Evolutionary conservation across 345 rosid genomes (phyloP).

Genomic region (Linum tenue): DNA sequence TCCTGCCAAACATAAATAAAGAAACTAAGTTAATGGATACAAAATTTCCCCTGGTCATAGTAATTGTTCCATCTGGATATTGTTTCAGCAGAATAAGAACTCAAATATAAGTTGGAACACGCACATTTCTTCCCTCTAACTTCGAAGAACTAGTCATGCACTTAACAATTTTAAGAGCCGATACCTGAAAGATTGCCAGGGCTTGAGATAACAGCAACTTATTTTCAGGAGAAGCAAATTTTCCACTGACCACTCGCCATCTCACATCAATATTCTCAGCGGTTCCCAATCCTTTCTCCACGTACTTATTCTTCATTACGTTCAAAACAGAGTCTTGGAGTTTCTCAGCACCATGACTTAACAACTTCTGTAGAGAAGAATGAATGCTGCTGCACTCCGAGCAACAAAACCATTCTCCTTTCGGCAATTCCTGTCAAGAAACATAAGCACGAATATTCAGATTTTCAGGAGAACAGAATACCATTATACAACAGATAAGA

Average conservation of each 20-base stretch:
- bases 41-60: background rate
- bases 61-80: too few species aligned
- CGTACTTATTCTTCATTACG: conserved; percentile 37
- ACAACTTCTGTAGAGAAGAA: conserved; percentile 43
- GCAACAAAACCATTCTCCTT: conserved; percentile 85
- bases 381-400: conserved; percentile 43
- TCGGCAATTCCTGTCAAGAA: conserved; percentile 65
- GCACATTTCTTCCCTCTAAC: background rate
- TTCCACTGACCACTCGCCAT: conserved; percentile 80
- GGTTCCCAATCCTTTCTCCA: conserved; percentile 29
- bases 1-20: conserved; percentile 34
- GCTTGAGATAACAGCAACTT: conserved; percentile 52
- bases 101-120: background rate
- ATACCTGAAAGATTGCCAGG: conserved; percentile 70
- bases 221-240: conserved; percentile 41
- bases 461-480: conserved; percentile 11
- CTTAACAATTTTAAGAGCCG: conserved; percentile 8
- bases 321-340: conserved; percentile 48
- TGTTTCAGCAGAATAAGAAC: background rate
- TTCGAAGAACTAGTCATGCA: background rate
- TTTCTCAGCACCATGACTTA: conserved; percentile 59
- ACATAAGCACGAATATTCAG: conserved; percentile 9
- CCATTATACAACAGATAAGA: background rate
- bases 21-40: conserved; percentile 12
- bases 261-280: conserved; percentile 43